Conservation (phyloP, 768 basidiomycete genomes). For the Tephrocybe sp. region DNA sequence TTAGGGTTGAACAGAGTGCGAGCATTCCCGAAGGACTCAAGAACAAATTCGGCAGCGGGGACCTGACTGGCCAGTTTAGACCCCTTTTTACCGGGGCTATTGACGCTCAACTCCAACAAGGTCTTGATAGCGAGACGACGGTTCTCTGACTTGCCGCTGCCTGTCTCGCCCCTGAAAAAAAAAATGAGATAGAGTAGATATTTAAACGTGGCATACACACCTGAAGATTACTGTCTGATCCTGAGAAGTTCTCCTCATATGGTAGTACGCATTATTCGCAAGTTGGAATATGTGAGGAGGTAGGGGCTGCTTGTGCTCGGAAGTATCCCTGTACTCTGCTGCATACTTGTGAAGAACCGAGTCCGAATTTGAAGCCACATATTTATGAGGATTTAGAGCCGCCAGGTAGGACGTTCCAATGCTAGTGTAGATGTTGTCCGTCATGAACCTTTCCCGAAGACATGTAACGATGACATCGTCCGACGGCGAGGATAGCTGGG, state of each 20-base stretch:
- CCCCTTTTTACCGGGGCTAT: constrained; percentile 90
- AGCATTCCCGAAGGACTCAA: constrained; percentile 92
- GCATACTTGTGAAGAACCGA: constrained; percentile 83
- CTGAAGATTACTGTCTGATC: constrained; percentile 88
- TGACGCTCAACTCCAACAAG: constrained; percentile 86
- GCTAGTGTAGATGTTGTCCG: constrained; percentile 76
- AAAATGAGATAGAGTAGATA: not conserved
- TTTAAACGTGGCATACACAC: constrained; percentile 40
- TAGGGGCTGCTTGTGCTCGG: constrained; percentile 53
- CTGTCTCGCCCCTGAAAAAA: constrained; percentile 75
- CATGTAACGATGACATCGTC: constrained; percentile 86
- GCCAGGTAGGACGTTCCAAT: constrained; percentile 73
- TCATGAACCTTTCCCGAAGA: constrained; percentile 83
- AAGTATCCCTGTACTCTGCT: constrained; percentile 77
- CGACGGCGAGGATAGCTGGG: constrained; percentile 60
- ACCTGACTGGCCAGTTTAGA: constrained; percentile 84
- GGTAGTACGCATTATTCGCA: constrained; percentile 90
- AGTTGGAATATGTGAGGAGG: constrained; percentile 92
- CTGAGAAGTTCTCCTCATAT: constrained; percentile 91
- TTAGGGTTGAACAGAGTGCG: constrained; percentile 91
- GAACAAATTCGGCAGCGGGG: constrained; percentile 91
- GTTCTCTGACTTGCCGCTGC: constrained; percentile 92
- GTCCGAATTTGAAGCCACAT: constrained; percentile 80
- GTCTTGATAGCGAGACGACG: constrained; percentile 89
- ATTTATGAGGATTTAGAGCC: constrained; percentile 93